A percentile compares a stretch with the other conserved stretches of the same genome.
Evolutionary conservation across 2,329 filamentous ascomycete species (phyloP).

Genomic region (Ustulina deusta): DNA sequence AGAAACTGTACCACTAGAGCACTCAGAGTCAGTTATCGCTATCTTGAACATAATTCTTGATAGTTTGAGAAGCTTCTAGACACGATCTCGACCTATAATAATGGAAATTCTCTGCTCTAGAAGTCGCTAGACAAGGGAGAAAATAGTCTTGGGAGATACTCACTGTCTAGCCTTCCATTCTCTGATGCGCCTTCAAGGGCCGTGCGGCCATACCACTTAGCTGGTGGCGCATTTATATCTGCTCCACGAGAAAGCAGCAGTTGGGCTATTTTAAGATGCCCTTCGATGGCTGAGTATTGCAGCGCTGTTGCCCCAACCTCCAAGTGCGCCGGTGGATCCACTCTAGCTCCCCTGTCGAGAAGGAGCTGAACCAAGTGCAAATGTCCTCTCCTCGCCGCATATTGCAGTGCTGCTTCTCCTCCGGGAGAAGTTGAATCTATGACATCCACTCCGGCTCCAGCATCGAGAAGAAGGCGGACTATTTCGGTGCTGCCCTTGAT

Average conservation of each 20-base stretch:
- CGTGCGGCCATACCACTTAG: neutral
- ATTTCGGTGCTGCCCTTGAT: neutral
- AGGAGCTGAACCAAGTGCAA: neutral
- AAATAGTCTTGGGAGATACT: neutral
- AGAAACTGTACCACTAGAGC: conserved; percentile 21
- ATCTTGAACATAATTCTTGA: neutral
- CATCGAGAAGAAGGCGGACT: conserved; percentile 1
- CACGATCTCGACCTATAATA: neutral
- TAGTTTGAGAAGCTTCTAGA: neutral
- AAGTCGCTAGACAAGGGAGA: neutral
- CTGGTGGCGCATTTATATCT: conserved; percentile 29
- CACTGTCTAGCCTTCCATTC: conserved; percentile 21
- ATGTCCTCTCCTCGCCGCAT: neutral
- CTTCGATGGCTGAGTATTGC: conserved; percentile 1
- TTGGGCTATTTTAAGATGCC: conserved; percentile 4
- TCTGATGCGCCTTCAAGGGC: conserved; percentile 32
- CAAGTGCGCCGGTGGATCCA: neutral
- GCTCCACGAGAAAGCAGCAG: conserved; percentile 10
- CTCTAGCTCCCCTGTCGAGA: neutral
- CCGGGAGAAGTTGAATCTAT: too few relatives aligned
- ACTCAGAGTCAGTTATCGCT: neutral
- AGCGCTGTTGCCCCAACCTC: neutral
- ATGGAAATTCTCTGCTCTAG: neutral
- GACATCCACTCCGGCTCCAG: neutral
- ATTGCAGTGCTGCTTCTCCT: neutral